phyloP scores from a whole-genome alignment of 768 basidiomycete genomes.

The Suillus lakei region DNA sequence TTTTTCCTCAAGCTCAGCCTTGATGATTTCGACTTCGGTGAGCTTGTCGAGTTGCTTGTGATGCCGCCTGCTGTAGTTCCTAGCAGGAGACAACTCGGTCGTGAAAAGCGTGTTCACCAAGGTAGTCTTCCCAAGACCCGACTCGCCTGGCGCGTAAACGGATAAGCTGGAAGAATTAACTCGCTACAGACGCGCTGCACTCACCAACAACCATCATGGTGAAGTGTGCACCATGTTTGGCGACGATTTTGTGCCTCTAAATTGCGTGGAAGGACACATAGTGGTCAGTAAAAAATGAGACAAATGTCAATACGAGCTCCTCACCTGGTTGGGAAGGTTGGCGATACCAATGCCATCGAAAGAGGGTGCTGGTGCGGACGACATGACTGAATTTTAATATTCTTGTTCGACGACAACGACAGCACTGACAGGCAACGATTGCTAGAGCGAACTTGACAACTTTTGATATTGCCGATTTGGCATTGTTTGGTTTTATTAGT shows the following conservation, averaged over 20 bases:
- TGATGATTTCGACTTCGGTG: conserved; percentile 98
- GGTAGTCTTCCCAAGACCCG: conserved; percentile 95
- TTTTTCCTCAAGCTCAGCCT: conserved; percentile 98
- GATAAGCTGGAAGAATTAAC: background rate
- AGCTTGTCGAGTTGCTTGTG: conserved; percentile 98
- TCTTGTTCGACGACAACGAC: conserved; percentile 20
- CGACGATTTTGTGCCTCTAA: conserved; percentile 98
- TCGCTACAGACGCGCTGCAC: conserved; percentile 3
- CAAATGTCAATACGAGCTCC: conserved; percentile 20
- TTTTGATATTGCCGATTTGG: conserved; percentile 33
- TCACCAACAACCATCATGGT: conserved; percentile 98
- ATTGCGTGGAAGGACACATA: conserved; percentile 14
- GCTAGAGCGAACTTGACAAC: conserved; percentile 20
- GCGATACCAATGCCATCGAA: conserved; percentile 91
- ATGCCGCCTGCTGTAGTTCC: conserved; percentile 89
- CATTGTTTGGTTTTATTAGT: conserved; percentile 27
- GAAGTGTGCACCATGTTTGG: conserved; percentile 96
- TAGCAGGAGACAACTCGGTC: conserved; percentile 89
- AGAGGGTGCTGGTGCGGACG: conserved; percentile 33
- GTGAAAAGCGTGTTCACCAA: conserved; percentile 99
- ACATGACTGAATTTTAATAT: conserved; percentile 24
- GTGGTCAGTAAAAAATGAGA: conserved; percentile 15
- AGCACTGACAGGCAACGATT: conserved; percentile 8
- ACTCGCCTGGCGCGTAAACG: conserved; percentile 71
- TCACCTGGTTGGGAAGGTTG: conserved; percentile 97